Base-by-base conservation (phyloP, 2,329 filamentous ascomycete species). In the Colletotrichum scovillei region DNA sequence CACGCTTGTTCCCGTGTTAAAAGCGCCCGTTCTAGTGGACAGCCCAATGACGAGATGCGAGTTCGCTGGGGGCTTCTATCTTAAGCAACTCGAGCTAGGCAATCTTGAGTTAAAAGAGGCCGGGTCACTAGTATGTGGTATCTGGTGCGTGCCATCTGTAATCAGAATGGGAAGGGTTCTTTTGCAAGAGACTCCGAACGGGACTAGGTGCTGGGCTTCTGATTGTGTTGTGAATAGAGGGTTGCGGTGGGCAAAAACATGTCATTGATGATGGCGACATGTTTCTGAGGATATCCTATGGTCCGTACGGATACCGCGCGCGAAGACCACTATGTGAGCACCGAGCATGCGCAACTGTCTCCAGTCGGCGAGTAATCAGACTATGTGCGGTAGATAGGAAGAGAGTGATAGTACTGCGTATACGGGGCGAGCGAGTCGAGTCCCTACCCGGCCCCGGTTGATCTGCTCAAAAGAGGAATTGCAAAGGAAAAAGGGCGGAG, bases 1-100 rank as follows among this genome's bases (percentile, higher is more conserved):
- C 12, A 65, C 49, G 70, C 69, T 60, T 74, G 69, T 74, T 69
- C 22, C 68, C 57, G 68, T 60, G 56, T 70, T 67, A 63, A 62
- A 73, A 57, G 62, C 67, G 57, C 32, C 63, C 22, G 16, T 42
- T 16, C 49, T 49, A 56, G 55, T 62, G 67, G 66, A 62, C 64
- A 58, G 35, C 38, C 14, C 66, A 60, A 60, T 57, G 59, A 69
- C 70, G 66, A 64, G 66, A 60, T 72, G 55, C 59, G 66, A 49
- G 42, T 59, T 59, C 28, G 55, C 42, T 49, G 26, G 56, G 60
- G 49, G 70, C 38, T 73, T 70, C 70, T 73, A 62, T 73, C 70
- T 73, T 73, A 62, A 69, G 60, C 30, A 70, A 38, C 59, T 32
- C 55, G 46, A 49, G 60, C 70, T 70, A 73, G 60, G 42, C 55